Conservation (phyloP, 2,329 filamentous ascomycete species). For the Penicillium corylophilum region DNA sequence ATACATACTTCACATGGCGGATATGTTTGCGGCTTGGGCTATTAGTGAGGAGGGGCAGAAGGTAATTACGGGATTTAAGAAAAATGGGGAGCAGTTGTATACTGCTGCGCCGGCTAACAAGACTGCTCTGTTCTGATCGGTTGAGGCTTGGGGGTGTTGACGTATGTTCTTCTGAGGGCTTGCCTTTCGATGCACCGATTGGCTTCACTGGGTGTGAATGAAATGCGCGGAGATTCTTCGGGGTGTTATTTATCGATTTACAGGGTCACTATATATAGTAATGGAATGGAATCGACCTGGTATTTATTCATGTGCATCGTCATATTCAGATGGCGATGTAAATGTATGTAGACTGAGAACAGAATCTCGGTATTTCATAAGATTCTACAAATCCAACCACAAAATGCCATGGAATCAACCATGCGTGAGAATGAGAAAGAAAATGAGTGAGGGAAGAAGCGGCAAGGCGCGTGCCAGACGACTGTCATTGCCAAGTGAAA, state of each 20-base stretch:
- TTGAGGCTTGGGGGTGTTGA: too few species aligned
- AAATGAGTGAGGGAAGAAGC: not conserved
- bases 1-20: too few species aligned
- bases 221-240: too few species aligned
- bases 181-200: too few species aligned
- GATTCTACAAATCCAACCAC: not conserved
- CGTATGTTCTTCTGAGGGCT: too few species aligned
- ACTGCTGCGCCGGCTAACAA: too few species aligned
- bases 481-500: conserved; percentile 11
- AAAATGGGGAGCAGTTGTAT: too few species aligned
- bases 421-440: not conserved
- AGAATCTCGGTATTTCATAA: not conserved
- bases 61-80: too few species aligned
- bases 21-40: too few species aligned
- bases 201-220: too few species aligned
- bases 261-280: not conserved
- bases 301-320: not conserved
- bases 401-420: not conserved
- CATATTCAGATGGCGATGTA: not conserved
- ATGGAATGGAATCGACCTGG: not conserved
- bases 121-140: too few species aligned
- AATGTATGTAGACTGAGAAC: not conserved
- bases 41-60: too few species aligned
- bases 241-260: not conserved
- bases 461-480: conserved; percentile 11